Percentiles rank a stretch among this genome's conserved stretches.
Evolutionary conservation across 23 red algal genomes (phyloP).

Genomic region (Gracilaria gracilis): DNA sequence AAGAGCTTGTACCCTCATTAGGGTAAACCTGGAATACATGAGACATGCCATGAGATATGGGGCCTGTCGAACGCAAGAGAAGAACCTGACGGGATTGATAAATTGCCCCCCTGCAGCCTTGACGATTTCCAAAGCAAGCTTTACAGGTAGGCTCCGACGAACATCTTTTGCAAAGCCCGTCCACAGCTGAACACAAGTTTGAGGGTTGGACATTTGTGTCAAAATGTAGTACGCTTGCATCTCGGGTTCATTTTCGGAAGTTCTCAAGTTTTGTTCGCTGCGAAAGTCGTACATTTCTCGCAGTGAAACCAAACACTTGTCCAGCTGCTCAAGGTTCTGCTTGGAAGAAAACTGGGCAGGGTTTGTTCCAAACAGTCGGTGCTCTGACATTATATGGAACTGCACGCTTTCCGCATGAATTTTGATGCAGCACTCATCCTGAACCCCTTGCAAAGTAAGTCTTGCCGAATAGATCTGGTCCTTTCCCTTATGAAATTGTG

Average conservation of each 20-base stretch:
- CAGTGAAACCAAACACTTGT: conserved; percentile 94
- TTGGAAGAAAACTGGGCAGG: conserved; percentile 83
- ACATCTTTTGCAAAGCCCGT: conserved; percentile 42
- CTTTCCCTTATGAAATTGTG: conserved; percentile 94
- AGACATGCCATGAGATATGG: conserved; percentile 57
- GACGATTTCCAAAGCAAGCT: conserved; percentile 55
- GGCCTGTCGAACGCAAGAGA: conserved; percentile 43
- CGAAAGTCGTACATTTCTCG: conserved; percentile 91
- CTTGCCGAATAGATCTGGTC: conserved; percentile 93
- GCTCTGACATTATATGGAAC: conserved; percentile 92
- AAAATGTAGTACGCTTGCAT: conserved; percentile 73
- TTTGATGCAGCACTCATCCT: conserved; percentile 63
- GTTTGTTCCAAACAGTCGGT: conserved; percentile 66
- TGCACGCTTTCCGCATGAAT: conserved; percentile 89
- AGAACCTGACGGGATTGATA: conserved; percentile 26
- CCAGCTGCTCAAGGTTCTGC: conserved; percentile 97
- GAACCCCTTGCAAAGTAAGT: conserved; percentile 94
- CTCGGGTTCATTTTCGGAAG: conserved; percentile 56
- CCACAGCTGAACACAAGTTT: conserved; percentile 57
- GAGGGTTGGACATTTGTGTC: conserved; percentile 54
- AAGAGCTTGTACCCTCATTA: conserved; percentile 55
- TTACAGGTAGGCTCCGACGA: conserved; percentile 26
- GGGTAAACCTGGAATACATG: conserved; percentile 47
- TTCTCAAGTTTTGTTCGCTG: conserved; percentile 25
- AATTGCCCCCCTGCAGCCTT: conserved; percentile 26